Conservation (phyloP, 2,329 filamentous ascomycete genomes). For the Plectosphaerella cucumerina region DNA sequence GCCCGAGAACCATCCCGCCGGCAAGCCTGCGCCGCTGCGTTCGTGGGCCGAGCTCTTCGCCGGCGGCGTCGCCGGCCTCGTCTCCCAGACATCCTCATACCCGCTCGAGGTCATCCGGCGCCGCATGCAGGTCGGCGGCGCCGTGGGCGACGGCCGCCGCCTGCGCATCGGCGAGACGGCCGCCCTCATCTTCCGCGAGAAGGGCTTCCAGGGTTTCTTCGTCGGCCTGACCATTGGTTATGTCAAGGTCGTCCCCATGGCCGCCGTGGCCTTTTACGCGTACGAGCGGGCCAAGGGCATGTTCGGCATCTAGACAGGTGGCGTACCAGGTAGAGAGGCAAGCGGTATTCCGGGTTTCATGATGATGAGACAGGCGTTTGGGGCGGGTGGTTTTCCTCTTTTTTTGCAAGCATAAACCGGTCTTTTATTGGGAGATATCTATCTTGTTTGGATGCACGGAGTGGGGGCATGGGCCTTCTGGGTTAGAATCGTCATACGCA, state of each 20-base stretch:
- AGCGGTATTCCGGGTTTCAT: neutral
- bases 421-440: neutral
- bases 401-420: neutral
- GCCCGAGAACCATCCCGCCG: constrained; percentile 45
- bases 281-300: constrained; percentile 61
- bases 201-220: constrained; percentile 79
- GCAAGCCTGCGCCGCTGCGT: constrained; percentile 68
- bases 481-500: no score
- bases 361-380: neutral
- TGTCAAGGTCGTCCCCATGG: constrained; percentile 89
- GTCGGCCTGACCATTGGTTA: constrained; percentile 93
- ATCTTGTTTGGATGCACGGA: neutral
- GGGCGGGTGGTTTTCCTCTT: neutral
- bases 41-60: constrained; percentile 84
- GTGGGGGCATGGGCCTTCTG: no score
- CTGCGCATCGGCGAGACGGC: constrained; percentile 77
- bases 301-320: constrained; percentile 57
- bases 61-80: constrained; percentile 80
- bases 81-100: constrained; percentile 90
- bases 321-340: constrained; percentile 6
- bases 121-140: constrained; percentile 94
- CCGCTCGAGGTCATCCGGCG: constrained; percentile 88
- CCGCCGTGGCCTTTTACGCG: constrained; percentile 64
- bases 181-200: constrained; percentile 68
- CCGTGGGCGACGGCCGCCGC: constrained; percentile 83